phyloP scores from a whole-genome alignment of 2,329 filamentous ascomycete species.

The Ophiostoma himal-ulmi region DNA sequence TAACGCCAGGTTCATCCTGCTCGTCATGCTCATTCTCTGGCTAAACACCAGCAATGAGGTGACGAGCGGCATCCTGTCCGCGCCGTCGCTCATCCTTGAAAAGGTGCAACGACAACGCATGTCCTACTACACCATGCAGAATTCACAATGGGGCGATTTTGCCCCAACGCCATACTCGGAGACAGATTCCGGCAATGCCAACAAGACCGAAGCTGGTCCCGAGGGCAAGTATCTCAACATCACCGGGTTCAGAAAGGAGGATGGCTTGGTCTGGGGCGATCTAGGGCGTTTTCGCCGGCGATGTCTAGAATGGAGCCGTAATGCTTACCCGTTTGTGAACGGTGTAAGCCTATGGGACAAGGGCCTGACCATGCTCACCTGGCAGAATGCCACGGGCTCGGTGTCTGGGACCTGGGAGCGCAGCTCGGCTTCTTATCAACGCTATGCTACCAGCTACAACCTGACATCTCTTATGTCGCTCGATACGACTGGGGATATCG shows the following conservation, averaged over 20 bases:
- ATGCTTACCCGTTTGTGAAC: constrained; percentile 37
- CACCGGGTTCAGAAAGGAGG: constrained; percentile 67
- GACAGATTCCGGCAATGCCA: constrained; percentile 24
- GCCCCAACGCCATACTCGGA: constrained; percentile 33
- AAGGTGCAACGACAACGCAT: constrained; percentile 48
- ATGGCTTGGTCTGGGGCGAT: constrained; percentile 74
- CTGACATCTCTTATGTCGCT: constrained; percentile 49
- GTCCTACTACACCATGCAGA: constrained; percentile 50
- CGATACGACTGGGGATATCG: background rate
- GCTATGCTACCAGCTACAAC: constrained; percentile 51
- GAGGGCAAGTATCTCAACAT: constrained; percentile 56
- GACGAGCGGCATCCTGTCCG: constrained; percentile 38
- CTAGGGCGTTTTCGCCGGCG: constrained; percentile 60
- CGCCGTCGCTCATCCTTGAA: constrained; percentile 39
- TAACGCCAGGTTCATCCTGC: constrained; percentile 37
- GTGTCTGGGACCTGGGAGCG: constrained; percentile 72
- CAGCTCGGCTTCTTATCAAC: constrained; percentile 43
- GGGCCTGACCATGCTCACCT: constrained; percentile 45
- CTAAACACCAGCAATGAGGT: constrained; percentile 40
- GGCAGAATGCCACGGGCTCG: constrained; percentile 72
- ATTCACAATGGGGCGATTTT: constrained; percentile 57
- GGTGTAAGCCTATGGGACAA: constrained; percentile 31
- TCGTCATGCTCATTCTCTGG: constrained; percentile 42
- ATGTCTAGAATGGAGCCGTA: constrained; percentile 55
- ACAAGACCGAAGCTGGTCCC: constrained; percentile 24